Evolutionary conservation across 768 basidiomycete species (phyloP).

Genomic region (Trametes elegans): DNA sequence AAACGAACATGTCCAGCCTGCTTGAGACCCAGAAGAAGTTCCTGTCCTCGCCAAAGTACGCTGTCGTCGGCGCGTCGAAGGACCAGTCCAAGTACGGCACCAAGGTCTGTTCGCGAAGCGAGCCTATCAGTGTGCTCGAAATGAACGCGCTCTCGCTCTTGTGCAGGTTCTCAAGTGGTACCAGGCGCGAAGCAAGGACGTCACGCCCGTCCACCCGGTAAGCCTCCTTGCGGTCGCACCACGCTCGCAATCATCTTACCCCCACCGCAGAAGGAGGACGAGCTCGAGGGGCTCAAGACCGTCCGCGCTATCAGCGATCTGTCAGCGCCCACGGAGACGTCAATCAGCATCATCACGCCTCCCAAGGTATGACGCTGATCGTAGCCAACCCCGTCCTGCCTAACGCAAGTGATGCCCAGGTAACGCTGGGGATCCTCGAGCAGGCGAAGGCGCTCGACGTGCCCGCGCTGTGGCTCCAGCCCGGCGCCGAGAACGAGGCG

Average conservation of each 20-base stretch:
- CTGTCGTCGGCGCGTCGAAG: slow-evolving; percentile 82
- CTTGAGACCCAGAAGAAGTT: slow-evolving; percentile 52
- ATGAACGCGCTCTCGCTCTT: background rate
- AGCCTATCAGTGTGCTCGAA: too few relatives aligned
- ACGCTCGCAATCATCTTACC: background rate
- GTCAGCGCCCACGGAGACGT: slow-evolving; percentile 58
- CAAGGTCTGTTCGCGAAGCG: slow-evolving; percentile 44
- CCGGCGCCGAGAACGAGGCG: slow-evolving; percentile 71
- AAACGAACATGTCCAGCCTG: slow-evolving; percentile 23
- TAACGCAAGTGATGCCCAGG: slow-evolving; percentile 37
- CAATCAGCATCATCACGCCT: slow-evolving; percentile 77
- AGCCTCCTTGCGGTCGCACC: slow-evolving; percentile 21
- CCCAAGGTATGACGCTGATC: slow-evolving; percentile 47
- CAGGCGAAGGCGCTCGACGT: slow-evolving; percentile 66
- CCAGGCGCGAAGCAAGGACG: slow-evolving; percentile 49
- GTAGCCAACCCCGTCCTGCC: background rate
- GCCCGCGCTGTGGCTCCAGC: slow-evolving; percentile 87
- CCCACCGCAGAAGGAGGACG: slow-evolving; percentile 55
- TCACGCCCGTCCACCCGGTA: slow-evolving; percentile 77
- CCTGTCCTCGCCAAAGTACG: slow-evolving; percentile 60
- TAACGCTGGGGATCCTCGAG: slow-evolving; percentile 67
- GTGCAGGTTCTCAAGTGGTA: slow-evolving; percentile 78
- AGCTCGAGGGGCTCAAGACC: slow-evolving; percentile 65
- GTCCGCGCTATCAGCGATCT: slow-evolving; percentile 56
- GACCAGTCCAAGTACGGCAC: slow-evolving; percentile 79